Conservation (phyloP, 2,329 filamentous ascomycete genomes). For the Talaromyces marneffei region DNA sequence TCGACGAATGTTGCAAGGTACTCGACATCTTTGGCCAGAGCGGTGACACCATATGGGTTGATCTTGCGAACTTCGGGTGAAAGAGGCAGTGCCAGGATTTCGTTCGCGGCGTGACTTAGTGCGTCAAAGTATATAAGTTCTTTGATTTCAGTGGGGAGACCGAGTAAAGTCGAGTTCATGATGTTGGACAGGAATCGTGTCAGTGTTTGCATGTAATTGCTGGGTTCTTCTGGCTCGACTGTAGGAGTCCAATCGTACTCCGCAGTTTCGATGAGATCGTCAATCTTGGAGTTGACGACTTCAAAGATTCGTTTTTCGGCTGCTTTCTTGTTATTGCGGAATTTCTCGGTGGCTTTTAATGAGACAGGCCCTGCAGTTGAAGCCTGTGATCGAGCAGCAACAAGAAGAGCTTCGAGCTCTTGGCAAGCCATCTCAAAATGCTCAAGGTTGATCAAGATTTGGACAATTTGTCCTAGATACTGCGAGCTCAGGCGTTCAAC, state of each 20-base stretch:
- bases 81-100: slow-evolving; percentile 74
- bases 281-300: slow-evolving; percentile 96
- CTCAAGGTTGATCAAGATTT: slow-evolving; percentile 95
- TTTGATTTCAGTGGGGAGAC: slow-evolving; percentile 91
- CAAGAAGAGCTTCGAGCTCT: slow-evolving; percentile 80
- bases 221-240: slow-evolving; percentile 64
- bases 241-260: slow-evolving; percentile 84
- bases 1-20: slow-evolving; percentile 84
- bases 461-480: slow-evolving; percentile 94
- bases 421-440: slow-evolving; percentile 92
- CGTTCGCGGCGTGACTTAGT: slow-evolving; percentile 79
- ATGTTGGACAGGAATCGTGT: slow-evolving; percentile 92
- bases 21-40: slow-evolving; percentile 74
- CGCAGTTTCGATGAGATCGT: slow-evolving; percentile 91
- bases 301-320: slow-evolving; percentile 98
- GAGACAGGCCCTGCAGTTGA: slow-evolving; percentile 72
- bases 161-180: slow-evolving; percentile 89
- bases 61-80: slow-evolving; percentile 76
- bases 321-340: slow-evolving; percentile 84
- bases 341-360: slow-evolving; percentile 77
- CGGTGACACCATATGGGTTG: slow-evolving; percentile 75
- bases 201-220: slow-evolving; percentile 91
- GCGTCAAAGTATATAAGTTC: slow-evolving; percentile 98
- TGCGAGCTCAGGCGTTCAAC: slow-evolving; percentile 85
- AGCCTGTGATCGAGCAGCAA: slow-evolving; percentile 74